phyloP scores from a whole-genome alignment of 305 asterid genomes.

The Rubia balearica region DNA sequence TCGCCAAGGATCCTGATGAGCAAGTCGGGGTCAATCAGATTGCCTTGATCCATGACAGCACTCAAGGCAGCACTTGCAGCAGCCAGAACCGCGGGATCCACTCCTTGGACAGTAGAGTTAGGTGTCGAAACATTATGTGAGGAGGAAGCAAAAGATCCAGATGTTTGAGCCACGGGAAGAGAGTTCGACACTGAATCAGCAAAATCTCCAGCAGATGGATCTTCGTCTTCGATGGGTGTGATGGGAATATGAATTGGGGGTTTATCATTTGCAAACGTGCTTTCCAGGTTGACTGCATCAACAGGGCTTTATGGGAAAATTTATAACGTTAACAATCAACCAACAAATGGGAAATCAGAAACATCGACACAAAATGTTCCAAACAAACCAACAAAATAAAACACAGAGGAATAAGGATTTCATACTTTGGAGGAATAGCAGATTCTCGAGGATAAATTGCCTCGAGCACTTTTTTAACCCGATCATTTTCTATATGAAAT shows the following conservation, averaged over 20 bases:
- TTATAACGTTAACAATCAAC: too few relatives aligned
- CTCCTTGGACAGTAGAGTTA: conserved; percentile 16
- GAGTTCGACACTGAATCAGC: conserved; percentile 17
- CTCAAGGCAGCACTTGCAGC: conserved; percentile 58
- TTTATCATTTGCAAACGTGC: conserved; percentile 26
- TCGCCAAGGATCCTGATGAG: conserved; percentile 60
- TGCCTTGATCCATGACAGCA: conserved; percentile 40
- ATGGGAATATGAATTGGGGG: conserved; percentile 51
- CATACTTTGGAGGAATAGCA: conserved; percentile 76
- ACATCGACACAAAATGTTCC: conserved; percentile 9
- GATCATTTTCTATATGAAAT: conserved; percentile 43
- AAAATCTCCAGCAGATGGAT: conserved; percentile 27
- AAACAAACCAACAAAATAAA: conserved; percentile 11
- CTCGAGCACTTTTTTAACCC: conserved; percentile 74
- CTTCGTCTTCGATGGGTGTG: conserved; percentile 84
- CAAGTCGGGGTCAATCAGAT: conserved; percentile 49
- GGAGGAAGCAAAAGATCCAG: conserved; percentile 23
- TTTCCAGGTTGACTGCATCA: conserved; percentile 26
- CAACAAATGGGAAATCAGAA: conserved; percentile 11
- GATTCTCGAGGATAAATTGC: conserved; percentile 89
- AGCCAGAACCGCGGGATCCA: conserved; percentile 50
- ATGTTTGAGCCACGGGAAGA: conserved; percentile 21
- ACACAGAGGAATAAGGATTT: conserved; percentile 19
- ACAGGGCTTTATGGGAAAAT: too few relatives aligned
- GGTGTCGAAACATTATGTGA: conserved; percentile 18